These are phyloP conservation scores for Comarum palustre DNA, from an alignment of 306 rosid genomes.

Conservation along the genomic window DNA sequence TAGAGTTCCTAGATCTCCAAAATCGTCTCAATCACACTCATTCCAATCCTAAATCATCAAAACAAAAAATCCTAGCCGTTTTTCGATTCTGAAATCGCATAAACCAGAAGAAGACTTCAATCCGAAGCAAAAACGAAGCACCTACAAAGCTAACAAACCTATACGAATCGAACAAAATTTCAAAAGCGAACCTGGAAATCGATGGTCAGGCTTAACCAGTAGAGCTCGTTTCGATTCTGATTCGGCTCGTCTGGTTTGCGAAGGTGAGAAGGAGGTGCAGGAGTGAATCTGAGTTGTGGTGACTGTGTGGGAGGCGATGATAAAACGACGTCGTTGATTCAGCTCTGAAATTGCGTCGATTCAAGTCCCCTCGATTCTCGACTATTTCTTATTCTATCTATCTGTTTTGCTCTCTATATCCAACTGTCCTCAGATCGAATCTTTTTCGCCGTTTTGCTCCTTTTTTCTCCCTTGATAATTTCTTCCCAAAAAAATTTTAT, in stretches of 20 bases:
- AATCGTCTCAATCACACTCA: not conserved
- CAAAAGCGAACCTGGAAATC: not conserved
- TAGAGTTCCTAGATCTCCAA: conserved; percentile 4
- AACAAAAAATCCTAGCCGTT: not conserved
- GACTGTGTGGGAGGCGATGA: not conserved
- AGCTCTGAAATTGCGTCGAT: conserved; percentile 27
- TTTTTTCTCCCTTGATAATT: no score
- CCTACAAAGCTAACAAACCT: not conserved
- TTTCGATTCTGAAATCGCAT: not conserved
- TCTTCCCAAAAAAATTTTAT: not conserved
- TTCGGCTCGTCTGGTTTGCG: conserved; percentile 23
- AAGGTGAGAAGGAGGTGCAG: not conserved
- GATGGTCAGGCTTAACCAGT: not conserved
- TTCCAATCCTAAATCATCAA: conserved; percentile 20
- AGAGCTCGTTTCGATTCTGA: not conserved
- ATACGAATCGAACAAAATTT: not conserved
- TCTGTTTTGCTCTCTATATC: conserved; percentile 27
- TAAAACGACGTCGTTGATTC: conserved; percentile 38
- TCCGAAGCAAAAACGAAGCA: not conserved
- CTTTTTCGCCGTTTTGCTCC: conserved; percentile 35
- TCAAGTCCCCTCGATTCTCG: conserved; percentile 8
- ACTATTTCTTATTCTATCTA: conserved; percentile 10
- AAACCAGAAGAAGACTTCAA: not conserved
- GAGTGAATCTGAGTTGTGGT: conserved; percentile 46
- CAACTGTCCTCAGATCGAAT: conserved; percentile 49